Percentiles rank a stretch among this genome's conserved stretches.
Conservation (phyloP, 306 rosid species). For the Cucumis melo region DNA sequence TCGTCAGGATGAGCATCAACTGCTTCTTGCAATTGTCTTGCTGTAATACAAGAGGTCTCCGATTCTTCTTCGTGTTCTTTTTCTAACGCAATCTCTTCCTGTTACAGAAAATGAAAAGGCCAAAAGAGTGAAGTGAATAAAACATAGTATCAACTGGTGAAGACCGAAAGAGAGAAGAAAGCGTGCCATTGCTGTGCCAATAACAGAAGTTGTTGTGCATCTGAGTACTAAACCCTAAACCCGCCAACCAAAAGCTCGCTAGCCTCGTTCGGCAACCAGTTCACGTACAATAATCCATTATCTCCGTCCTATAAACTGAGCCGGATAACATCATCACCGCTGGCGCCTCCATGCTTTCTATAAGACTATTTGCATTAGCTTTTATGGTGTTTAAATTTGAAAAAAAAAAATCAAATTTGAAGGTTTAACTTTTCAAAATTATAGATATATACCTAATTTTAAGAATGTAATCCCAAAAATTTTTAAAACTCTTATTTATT, state of each 20-base stretch:
- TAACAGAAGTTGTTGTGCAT: not conserved
- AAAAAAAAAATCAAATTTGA: too few relatives aligned
- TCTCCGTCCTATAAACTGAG: too few relatives aligned
- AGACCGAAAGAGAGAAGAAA: not conserved
- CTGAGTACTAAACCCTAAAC: not conserved
- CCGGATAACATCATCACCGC: too few relatives aligned
- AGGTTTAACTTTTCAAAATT: too few relatives aligned
- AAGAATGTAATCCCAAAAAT: too few relatives aligned
- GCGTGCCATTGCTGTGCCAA: not conserved
- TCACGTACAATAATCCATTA: too few relatives aligned
- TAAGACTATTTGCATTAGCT: too few relatives aligned
- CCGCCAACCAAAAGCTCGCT: not conserved
- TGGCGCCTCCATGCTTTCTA: too few relatives aligned
- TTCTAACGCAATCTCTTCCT: slow-evolving; percentile 11
- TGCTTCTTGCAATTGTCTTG: slow-evolving; percentile 22
- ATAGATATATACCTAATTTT: too few relatives aligned
- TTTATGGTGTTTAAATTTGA: too few relatives aligned
- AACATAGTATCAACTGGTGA: not conserved
- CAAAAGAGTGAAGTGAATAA: not conserved
- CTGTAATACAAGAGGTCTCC: not conserved
- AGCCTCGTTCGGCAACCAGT: not conserved
- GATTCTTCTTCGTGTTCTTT: slow-evolving; percentile 6
- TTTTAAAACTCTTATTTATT: too few relatives aligned
- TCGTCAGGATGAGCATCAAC: slow-evolving; percentile 31
- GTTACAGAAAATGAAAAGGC: not conserved